Percentiles rank a stretch among this genome's conserved stretches.
Conservation (phyloP, 2,329 filamentous ascomycete genomes). For the Colletotrichum brevisporum region DNA sequence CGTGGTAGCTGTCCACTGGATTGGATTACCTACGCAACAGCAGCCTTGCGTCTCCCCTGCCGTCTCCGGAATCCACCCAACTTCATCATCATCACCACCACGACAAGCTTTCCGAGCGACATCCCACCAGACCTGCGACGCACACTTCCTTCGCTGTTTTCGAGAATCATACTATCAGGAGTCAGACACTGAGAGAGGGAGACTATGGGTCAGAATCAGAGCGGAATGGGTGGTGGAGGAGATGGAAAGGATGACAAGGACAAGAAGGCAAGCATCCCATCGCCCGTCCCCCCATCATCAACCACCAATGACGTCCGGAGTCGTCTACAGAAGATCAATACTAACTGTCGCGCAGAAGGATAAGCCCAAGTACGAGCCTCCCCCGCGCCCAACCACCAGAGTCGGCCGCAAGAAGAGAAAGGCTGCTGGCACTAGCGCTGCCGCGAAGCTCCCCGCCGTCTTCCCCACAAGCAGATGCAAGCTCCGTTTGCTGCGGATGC, state of each 20-base stretch:
- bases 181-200: neutral
- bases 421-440: constrained; percentile 90
- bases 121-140: neutral
- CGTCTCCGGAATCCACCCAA: constrained; percentile 45
- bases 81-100: constrained; percentile 36
- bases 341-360: constrained; percentile 79
- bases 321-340: neutral
- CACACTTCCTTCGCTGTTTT: neutral
- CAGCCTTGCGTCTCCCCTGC: constrained; percentile 42
- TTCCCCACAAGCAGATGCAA: constrained; percentile 98
- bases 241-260: constrained; percentile 90
- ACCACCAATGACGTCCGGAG: neutral
- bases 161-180: neutral
- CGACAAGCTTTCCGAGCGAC: constrained; percentile 17
- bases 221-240: constrained; percentile 84
- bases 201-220: constrained; percentile 81
- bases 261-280: constrained; percentile 80
- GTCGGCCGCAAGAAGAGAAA: constrained; percentile 99
- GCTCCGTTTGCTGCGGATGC: constrained; percentile 96
- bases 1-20: constrained; percentile 20
- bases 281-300: neutral
- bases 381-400: constrained; percentile 95
- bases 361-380: constrained; percentile 99
- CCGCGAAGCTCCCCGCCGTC: constrained; percentile 93
- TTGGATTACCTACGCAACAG: constrained; percentile 40